Base-by-base conservation (phyloP, 2,329 filamentous ascomycete species). In the Plectosphaerella sp. region DNA sequence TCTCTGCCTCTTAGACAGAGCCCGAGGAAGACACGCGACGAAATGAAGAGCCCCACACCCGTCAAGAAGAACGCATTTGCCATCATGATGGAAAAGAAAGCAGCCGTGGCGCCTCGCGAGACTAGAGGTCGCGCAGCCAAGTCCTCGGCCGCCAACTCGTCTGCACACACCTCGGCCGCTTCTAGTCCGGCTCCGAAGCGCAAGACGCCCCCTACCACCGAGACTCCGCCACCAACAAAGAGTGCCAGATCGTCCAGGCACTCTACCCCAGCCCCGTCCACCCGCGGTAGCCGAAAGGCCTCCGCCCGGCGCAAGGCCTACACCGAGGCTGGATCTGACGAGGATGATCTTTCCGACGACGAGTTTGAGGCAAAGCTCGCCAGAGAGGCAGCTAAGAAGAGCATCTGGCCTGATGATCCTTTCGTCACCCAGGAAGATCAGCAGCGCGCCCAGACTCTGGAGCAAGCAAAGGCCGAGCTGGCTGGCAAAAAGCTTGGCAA, bases 401-500 rank as follows among this genome's bases (percentile, higher is more conserved):
- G 77, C 1, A 63, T 67, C 0, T 67, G 71, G 1, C 62, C 70
- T 2, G 53, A 64, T 16, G 62, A 66, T 12, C 61, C 62, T 1
- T 59, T 66, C 2, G 62, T 76, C 37, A 72, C 77, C 1, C 69
- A 74, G 2, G 86, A 88, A 56, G 87, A 91, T 43, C 72, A 82
- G 1, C 78, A 89, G 58, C 76, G 82, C 2, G 80, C 80, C 0
- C 80, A 84, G 47, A 91, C 84, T 0, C 77, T 93, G 1, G 87
- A 90, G 9, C 73, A 91, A 53, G 92, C 91, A 0, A 95, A 93
- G 66, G 87, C 89, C 51, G 90, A 97, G 66, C 89, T 97, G n/a
- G 77, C 85, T 4, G 82, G 83, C 43, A 97, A 97, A 73, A 97
- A 96, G 63, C 78, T 97, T 1, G 92, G 94, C 46, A 99, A 99